Conservation (phyloP, 208 protist genomes). For the Acanthamoeba healyi region DNA sequence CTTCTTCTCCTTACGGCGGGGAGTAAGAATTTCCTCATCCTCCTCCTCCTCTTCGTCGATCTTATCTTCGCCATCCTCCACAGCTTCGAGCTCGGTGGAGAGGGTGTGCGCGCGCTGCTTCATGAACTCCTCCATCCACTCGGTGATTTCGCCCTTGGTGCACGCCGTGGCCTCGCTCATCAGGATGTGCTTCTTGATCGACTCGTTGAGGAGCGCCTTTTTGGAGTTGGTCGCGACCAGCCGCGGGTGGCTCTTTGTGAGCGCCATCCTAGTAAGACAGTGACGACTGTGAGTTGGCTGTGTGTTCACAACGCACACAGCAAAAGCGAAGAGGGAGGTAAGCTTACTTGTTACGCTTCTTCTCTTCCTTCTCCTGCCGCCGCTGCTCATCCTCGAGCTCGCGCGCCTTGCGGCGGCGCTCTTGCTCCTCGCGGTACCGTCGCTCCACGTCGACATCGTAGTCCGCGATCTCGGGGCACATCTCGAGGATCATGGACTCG, state of each 20-base stretch:
- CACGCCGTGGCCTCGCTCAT: conserved; percentile 22
- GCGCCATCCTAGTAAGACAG: background rate
- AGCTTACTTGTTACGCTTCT: background rate
- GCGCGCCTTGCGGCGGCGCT: background rate
- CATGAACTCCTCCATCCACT: conserved; percentile 68
- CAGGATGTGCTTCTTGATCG: conserved; percentile 64
- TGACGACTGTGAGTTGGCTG: too few relatives aligned
- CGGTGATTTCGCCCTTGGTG: conserved; percentile 52
- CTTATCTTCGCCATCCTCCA: background rate
- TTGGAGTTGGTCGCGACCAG: conserved; percentile 3
- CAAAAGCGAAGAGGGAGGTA: background rate
- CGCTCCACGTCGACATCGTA: background rate
- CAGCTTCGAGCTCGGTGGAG: background rate
- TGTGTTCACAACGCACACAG: too few relatives aligned
- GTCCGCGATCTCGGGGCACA: conserved; percentile 7
- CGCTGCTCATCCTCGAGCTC: background rate
- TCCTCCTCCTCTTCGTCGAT: background rate
- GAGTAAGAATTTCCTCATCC: background rate
- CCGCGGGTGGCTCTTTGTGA: conserved; percentile 16
- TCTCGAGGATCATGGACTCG: background rate
- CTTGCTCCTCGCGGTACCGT: background rate
- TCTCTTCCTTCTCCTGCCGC: background rate
- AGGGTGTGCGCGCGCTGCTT: conserved; percentile 24
- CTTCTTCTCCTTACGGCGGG: conserved; percentile 15
- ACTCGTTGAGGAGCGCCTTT: conserved; percentile 28